phyloP scores from a whole-genome alignment of 148 eudicot species.

The Vaccinium darrowii region DNA sequence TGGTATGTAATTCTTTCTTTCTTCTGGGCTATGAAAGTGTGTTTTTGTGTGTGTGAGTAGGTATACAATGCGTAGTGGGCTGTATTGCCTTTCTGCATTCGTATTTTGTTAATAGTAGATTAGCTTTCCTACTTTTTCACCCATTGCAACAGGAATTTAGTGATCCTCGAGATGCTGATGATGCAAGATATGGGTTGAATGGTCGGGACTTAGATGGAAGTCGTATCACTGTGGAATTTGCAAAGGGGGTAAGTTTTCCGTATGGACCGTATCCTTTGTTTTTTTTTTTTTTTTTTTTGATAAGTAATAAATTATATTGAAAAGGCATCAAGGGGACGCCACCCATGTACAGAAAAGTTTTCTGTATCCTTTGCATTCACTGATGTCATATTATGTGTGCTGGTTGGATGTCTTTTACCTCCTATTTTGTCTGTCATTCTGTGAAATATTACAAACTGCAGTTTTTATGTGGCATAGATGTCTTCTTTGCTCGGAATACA shows the following conservation, averaged over 20 bases:
- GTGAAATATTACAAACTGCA: background rate
- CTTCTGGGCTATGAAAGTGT: background rate
- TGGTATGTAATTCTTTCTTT: constrained; percentile 46
- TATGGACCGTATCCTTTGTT: no score
- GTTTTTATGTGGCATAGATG: background rate
- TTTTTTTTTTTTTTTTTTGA: no score
- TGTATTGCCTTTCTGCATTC: background rate
- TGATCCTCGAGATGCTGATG: constrained; percentile 80
- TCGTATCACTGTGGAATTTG: constrained; percentile 60
- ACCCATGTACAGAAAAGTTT: constrained; percentile 11
- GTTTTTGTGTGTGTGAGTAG: background rate
- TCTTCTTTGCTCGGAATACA: background rate
- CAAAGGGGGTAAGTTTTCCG: constrained; percentile 54
- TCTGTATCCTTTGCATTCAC: background rate
- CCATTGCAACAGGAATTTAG: constrained; percentile 55
- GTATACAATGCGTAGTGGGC: background rate
- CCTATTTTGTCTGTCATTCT: background rate
- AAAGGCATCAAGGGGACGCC: no score
- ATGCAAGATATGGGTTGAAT: constrained; percentile 59
- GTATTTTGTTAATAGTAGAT: constrained; percentile 26
- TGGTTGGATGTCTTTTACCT: background rate
- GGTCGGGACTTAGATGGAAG: constrained; percentile 69
- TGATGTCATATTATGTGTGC: background rate
- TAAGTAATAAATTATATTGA: no score
- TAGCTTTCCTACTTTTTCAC: constrained; percentile 19